phyloP scores from a whole-genome alignment of 2,329 filamentous ascomycete genomes.

The Diplodia sapinea region DNA sequence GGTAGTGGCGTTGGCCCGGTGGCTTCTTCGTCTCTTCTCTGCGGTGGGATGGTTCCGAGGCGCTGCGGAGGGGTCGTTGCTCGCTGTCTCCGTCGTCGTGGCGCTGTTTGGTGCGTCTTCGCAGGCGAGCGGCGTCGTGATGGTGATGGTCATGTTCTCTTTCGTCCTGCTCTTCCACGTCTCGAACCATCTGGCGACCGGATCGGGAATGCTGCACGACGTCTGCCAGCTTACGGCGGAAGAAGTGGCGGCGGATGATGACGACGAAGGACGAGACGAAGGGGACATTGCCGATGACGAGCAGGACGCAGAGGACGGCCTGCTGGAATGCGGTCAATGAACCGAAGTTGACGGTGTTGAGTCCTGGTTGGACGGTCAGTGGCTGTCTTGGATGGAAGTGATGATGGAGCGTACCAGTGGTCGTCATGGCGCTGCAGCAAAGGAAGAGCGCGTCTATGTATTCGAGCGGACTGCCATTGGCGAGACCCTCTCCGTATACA shows the following conservation, averaged over 20 bases:
- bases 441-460: slow-evolving; percentile 42
- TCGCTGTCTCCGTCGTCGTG: background rate
- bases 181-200: slow-evolving; percentile 37
- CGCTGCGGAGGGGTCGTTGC: background rate
- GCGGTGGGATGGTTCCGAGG: background rate
- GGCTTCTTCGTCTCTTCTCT: slow-evolving; percentile 2
- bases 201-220: slow-evolving; percentile 40
- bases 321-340: slow-evolving; percentile 40
- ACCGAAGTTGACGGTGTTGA: slow-evolving; percentile 40
- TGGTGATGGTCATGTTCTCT: background rate
- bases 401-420: slow-evolving; percentile 35
- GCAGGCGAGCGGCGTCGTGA: background rate
- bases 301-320: slow-evolving; percentile 38
- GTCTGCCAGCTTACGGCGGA: slow-evolving; percentile 41
- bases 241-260: slow-evolving; percentile 38
- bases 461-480: slow-evolving; percentile 35
- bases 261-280: slow-evolving; percentile 42
- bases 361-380: slow-evolving; percentile 33
- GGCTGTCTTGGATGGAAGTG: background rate
- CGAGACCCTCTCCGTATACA: slow-evolving; percentile 41
- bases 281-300: slow-evolving; percentile 42
- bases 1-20: slow-evolving; percentile 36
- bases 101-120: background rate
- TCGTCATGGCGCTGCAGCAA: slow-evolving; percentile 43
- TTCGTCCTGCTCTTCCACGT: slow-evolving; percentile 37